These are phyloP conservation scores for Drechslera avenae DNA, from an alignment of 2,329 filamentous ascomycete genomes.

Conservation along the genomic window DNA sequence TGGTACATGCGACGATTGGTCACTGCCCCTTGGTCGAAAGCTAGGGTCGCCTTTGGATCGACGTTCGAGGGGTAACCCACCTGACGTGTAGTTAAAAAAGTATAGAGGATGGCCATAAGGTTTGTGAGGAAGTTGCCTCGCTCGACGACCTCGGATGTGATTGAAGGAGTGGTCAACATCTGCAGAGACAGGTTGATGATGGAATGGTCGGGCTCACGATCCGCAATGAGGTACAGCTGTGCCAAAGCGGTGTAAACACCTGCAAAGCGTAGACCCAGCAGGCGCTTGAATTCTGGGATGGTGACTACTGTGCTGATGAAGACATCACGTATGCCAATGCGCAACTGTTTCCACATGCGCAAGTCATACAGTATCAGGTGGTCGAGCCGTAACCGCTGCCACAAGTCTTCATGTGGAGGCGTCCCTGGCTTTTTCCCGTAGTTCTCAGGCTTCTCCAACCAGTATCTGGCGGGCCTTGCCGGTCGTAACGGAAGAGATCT, in stretches of 20 bases:
- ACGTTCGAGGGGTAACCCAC: conserved; percentile 93
- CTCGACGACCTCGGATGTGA: conserved; percentile 93
- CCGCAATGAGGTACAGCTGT: conserved; percentile 92
- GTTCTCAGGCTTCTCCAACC: conserved; percentile 78
- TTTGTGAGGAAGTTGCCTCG: conserved; percentile 95
- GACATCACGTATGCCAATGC: conserved; percentile 86
- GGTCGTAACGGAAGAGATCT: conserved; percentile 55
- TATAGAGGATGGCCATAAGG: conserved; percentile 94
- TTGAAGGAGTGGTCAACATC: conserved; percentile 94
- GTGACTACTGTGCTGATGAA: conserved; percentile 97
- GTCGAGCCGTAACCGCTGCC: conserved; percentile 86
- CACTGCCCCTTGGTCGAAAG: conserved; percentile 92
- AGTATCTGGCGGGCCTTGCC: conserved; percentile 76
- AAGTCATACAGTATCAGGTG: conserved; percentile 95
- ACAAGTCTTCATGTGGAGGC: conserved; percentile 82
- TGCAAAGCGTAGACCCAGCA: conserved; percentile 90
- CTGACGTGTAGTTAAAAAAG: conserved; percentile 93
- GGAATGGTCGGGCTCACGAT: conserved; percentile 94
- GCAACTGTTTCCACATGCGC: conserved; percentile 93
- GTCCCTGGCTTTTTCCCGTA: conserved; percentile 68
- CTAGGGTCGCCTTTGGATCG: conserved; percentile 81
- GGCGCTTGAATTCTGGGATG: conserved; percentile 93
- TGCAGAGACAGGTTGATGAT: conserved; percentile 98
- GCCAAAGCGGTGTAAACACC: conserved; percentile 92
- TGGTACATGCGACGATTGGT: conserved; percentile 96